Evolutionary conservation across 768 basidiomycete species (phyloP).

Genomic region (Tubosaeta sp.): DNA sequence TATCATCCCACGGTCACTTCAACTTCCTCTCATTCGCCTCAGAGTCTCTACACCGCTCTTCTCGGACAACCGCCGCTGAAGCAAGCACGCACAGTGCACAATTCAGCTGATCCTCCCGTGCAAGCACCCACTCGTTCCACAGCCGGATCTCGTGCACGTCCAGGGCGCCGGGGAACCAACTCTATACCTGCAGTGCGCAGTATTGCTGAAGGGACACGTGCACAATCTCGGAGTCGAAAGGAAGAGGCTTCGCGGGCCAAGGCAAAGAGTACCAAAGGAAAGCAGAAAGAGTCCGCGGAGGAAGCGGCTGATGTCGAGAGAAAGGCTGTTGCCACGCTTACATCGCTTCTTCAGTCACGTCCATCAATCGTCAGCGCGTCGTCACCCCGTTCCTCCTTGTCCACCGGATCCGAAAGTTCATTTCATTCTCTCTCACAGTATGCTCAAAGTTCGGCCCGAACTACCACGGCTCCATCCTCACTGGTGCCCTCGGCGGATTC

Average conservation of each 20-base stretch:
- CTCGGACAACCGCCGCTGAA: slow-evolving; percentile 73
- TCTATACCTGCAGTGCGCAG: slow-evolving; percentile 31
- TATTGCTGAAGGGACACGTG: slow-evolving; percentile 45
- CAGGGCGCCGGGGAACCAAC: slow-evolving; percentile 14
- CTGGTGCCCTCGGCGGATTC: slow-evolving; percentile 38
- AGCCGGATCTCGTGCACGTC: slow-evolving; percentile 29
- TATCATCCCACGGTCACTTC: slow-evolving; percentile 37
- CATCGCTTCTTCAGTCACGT: slow-evolving; percentile 62
- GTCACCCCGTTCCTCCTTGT: slow-evolving; percentile 69
- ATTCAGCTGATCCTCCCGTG: slow-evolving; percentile 64
- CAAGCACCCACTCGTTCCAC: slow-evolving; percentile 40
- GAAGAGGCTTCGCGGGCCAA: slow-evolving; percentile 36
- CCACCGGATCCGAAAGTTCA: slow-evolving; percentile 66
- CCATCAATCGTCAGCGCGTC: slow-evolving; percentile 58
- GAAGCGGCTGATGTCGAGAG: slow-evolving; percentile 56
- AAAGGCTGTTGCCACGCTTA: slow-evolving; percentile 79
- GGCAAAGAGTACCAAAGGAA: slow-evolving; percentile 44
- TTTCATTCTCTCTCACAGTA: slow-evolving; percentile 59
- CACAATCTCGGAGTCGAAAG: slow-evolving; percentile 40
- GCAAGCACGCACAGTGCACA: slow-evolving; percentile 76
- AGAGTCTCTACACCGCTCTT: slow-evolving; percentile 70
- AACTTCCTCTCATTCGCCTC: slow-evolving; percentile 39
- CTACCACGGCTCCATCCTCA: slow-evolving; percentile 38
- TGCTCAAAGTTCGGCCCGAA: slow-evolving; percentile 63
- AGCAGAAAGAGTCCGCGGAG: slow-evolving; percentile 39